Evolutionary conservation across 1,284 basidiomycete genomes (phyloP), one percentile per base, ranked within the genome.

Genomic region (Tilletia walkeri): DNA sequence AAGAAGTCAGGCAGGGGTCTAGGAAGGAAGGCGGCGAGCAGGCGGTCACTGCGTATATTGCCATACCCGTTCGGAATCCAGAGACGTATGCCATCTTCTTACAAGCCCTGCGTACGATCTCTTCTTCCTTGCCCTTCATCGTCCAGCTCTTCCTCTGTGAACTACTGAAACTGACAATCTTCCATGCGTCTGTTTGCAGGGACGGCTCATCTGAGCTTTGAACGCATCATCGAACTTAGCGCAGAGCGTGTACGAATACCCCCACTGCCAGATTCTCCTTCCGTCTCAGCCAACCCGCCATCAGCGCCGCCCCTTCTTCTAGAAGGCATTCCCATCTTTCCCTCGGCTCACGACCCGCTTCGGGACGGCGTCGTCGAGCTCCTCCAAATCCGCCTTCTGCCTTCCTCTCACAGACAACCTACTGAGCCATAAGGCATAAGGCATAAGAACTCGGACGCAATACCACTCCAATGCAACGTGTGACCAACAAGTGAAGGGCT

Each of bases 291-390:
- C 10, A 24, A 16, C 9, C 59, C 34, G 38, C 59, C 34, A 63
- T 34, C 59, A 9, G 54, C 24, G 12, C 3, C 34, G 54, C 20
- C 54, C 18, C 24, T 30, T 30, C 24, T 30, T 30, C 24, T 30
- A 30, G 24, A 30, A 30, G 24, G 24, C 24, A 4, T 73, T 30
- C 47, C 72, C 10, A 5, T 73, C 48, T 76, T 76, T 66, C 71
- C 71, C 4, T 76, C 75, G 0, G 67, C 69, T 5, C 75, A 76
- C 65, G 71, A 72, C 56, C 65, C 71, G 2, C 16, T 3, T 16
- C 45, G 72, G 20, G 63, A 76, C 20, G 75, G 75, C 10, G 63
- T 20, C 48, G 75, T 76, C 12, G 75, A 73, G 66, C 70, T 76
- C 24, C 69, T 73, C 20, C 69, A 56, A 24, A 71, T 76, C 67